Evolutionary conservation across 129 eudicot genomes (phyloP), one percentile per base, ranked within the genome.

Genomic region (Helichrysum umbraculigerum): DNA sequence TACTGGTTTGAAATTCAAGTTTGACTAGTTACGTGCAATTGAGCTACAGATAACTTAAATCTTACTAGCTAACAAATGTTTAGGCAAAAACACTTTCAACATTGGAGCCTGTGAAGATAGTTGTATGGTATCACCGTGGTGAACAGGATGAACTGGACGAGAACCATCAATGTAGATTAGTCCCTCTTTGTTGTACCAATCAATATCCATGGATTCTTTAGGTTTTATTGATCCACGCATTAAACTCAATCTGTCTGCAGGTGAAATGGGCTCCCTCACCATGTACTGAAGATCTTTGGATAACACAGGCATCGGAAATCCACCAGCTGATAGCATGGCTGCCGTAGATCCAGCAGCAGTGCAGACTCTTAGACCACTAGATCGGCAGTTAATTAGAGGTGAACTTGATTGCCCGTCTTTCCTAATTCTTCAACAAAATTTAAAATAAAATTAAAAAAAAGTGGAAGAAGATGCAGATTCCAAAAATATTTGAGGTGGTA

Each of bases 331-430:
- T 52, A 78, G 90, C 85, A 91, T 94, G 52, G 97, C 99, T 62
- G 99, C 99, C 28, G 99, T 83, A 84, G 99, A 94, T 78, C 99
- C 99, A 12, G 97, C 86, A 37, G 94, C 97, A 20, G 99, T 94
- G 19, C 93, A 94, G 66, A 94, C 90, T 83, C 99, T 72, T 12
- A 94, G 84, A 77, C 99, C 99, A 73, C 98, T 93, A 29, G 98
- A 93, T 76, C 97, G 84, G 54, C 89, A 81, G 81, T 88, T 85
- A 20, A 88, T 82, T 69, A 87, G 39, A 57, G 92, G 61, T 35
- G 84, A 81, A 57, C 70, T 44, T 32, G 88, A 74, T 37, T 68
- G 59, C 47, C 78, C 80, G 20, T 80, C 77, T 72, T 85, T 85
- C 57, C 41, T 82, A 34, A 87, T 84, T 76, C 99, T 93, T 85